These are phyloP conservation scores for Russula olivacea DNA, from an alignment of 768 basidiomycete genomes.

Conservation along the genomic window DNA sequence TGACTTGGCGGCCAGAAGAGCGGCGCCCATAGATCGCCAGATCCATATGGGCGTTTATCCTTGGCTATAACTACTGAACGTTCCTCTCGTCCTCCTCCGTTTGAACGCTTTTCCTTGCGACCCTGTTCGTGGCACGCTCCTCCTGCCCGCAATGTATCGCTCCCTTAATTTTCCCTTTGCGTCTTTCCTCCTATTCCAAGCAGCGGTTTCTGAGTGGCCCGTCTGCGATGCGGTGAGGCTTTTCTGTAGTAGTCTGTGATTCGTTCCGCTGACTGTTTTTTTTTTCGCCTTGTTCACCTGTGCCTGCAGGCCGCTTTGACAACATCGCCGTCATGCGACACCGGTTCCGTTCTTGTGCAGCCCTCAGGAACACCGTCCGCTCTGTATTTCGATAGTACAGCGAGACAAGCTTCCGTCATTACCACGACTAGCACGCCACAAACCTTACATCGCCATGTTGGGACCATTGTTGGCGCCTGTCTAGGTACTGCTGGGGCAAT, in stretches of 20 bases:
- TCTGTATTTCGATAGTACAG: not conserved
- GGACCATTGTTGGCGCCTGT: slow-evolving; percentile 2
- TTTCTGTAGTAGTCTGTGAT: too few species aligned
- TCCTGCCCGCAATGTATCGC: slow-evolving; percentile 2
- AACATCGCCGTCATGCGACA: not conserved
- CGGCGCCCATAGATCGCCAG: slow-evolving; percentile 12
- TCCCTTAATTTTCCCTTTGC: not conserved
- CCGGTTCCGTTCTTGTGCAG: not conserved
- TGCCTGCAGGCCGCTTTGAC: slow-evolving; percentile 1
- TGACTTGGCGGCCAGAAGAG: slow-evolving; percentile 12
- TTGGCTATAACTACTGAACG: slow-evolving; percentile 13
- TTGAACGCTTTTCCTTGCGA: not conserved
- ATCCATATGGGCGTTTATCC: slow-evolving; percentile 1
- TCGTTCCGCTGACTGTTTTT: not conserved
- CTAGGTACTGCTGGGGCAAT: slow-evolving; percentile 2
- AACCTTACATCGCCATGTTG: not conserved
- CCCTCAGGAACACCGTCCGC: not conserved
- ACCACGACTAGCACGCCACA: not conserved
- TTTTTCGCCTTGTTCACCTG: not conserved
- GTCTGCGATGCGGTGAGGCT: slow-evolving; percentile 2
- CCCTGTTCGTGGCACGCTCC: not conserved
- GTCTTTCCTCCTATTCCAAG: slow-evolving; percentile 7
- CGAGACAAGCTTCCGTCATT: not conserved
- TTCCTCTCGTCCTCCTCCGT: not conserved
- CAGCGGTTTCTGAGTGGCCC: not conserved